phyloP scores from a whole-genome alignment of 2,329 filamentous ascomycete genomes.

The Nemania bipapillata region DNA sequence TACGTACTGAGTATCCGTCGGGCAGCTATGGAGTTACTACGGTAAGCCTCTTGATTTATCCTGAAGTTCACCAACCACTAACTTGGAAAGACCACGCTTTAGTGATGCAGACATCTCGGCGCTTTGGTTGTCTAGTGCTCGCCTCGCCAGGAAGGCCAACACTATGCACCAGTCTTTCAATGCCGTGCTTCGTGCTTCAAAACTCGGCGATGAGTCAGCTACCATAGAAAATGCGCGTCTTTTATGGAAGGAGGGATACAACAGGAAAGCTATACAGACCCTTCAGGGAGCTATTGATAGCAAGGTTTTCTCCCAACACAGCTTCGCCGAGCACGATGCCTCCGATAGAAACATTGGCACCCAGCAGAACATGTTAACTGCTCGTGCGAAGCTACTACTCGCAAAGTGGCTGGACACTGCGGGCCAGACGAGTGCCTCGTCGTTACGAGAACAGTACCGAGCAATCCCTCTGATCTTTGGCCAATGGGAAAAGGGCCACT shows the following conservation, averaged over 20 bases:
- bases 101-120: constrained; percentile 79
- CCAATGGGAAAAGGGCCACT: constrained; percentile 96
- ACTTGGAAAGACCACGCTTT: constrained; percentile 65
- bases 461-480: constrained; percentile 75
- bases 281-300: constrained; percentile 85
- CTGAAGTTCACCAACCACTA: constrained; percentile 44
- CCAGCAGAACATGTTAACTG: constrained; percentile 71
- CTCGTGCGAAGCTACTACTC: constrained; percentile 83
- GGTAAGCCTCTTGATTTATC: constrained; percentile 59
- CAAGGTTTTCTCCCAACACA: constrained; percentile 74
- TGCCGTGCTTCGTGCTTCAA: constrained; percentile 87
- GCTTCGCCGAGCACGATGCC: constrained; percentile 53
- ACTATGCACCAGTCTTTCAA: constrained; percentile 90
- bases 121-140: constrained; percentile 85
- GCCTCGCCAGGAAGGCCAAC: constrained; percentile 85
- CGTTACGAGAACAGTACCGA: constrained; percentile 83
- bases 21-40: constrained; percentile 83
- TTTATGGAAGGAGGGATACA: constrained; percentile 91
- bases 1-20: constrained; percentile 87
- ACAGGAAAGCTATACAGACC: constrained; percentile 92
- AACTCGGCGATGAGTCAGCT: constrained; percentile 84
- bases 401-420: constrained; percentile 97
- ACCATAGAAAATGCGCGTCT: constrained; percentile 94
- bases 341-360: constrained; percentile 57
- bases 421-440: constrained; percentile 88